Evolutionary conservation across 164 flowering plant species (phyloP).

Genomic region (Hamamelis virginiana): DNA sequence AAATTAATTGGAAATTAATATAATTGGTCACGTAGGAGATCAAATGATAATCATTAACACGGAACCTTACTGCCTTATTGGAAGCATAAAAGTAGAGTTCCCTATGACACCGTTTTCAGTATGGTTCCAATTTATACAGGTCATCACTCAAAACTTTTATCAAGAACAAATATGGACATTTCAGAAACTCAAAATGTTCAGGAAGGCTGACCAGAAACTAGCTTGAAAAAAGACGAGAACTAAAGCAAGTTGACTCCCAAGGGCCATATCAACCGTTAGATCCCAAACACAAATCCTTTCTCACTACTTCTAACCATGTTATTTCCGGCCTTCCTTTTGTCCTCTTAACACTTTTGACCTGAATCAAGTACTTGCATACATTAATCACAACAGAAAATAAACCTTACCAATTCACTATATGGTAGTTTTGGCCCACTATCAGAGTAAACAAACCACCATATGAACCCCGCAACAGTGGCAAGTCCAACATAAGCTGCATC

Average conservation of each 20-base stretch:
- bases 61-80: background rate
- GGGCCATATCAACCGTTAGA: background rate
- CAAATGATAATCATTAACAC: background rate
- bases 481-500: constrained; percentile 95
- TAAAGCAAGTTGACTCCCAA: too few relatives aligned
- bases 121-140: background rate
- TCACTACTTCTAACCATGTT: background rate
- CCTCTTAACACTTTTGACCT: too few relatives aligned
- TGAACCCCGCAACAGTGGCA: constrained; percentile 93
- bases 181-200: background rate
- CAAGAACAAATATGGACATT: background rate
- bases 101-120: background rate
- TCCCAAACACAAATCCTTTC: background rate
- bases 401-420: constrained; percentile 78
- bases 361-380: background rate
- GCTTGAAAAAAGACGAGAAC: background rate
- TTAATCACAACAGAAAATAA: background rate
- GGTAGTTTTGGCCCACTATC: constrained; percentile 82
- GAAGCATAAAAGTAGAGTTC: background rate
- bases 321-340: too few relatives aligned
- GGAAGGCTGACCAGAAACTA: background rate
- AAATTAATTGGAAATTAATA: background rate
- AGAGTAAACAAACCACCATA: constrained; percentile 97
- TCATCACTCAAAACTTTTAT: background rate
- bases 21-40: background rate